These are phyloP conservation scores for Rhizomucor pusillus DNA, from an alignment of 371 early-diverging fungal genomes.

Conservation along the genomic window DNA sequence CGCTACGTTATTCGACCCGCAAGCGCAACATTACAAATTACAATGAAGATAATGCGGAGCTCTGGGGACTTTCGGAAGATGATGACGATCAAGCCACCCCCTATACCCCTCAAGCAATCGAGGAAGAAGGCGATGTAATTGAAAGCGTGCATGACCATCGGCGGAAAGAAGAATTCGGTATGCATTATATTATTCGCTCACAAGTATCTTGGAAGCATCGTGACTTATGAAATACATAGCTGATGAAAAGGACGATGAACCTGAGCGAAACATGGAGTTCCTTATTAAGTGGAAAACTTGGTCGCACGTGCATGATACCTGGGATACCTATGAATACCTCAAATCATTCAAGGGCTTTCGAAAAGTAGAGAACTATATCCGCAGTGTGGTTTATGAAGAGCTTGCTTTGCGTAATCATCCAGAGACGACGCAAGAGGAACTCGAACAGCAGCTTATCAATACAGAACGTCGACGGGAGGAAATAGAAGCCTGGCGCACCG, in stretches of 20 bases:
- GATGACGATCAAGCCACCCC: conserved; percentile 17
- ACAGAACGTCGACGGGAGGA: conserved; percentile 79
- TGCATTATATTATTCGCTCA: neutral
- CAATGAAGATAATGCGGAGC: conserved; percentile 45
- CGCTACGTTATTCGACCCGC: conserved; percentile 48
- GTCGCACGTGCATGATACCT: conserved; percentile 91
- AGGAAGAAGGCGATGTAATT: conserved; percentile 61
- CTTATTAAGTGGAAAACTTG: conserved; percentile 92
- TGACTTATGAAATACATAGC: conserved; percentile 8
- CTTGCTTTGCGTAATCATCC: conserved; percentile 63
- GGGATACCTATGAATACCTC: conserved; percentile 75
- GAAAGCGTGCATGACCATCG: conserved; percentile 63
- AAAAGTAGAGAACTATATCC: conserved; percentile 88
- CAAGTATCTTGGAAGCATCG: neutral
- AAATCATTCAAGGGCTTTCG: conserved; percentile 79
- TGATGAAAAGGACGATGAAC: conserved; percentile 48
- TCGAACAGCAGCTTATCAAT: conserved; percentile 84
- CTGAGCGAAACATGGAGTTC: conserved; percentile 72
- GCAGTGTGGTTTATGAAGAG: conserved; percentile 64
- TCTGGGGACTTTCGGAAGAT: conserved; percentile 46
- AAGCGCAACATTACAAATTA: conserved; percentile 47
- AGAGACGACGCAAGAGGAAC: conserved; percentile 76
- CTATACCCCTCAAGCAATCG: conserved; percentile 16
- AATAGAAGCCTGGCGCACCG: conserved; percentile 79
- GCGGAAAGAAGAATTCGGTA: conserved; percentile 23